Evolutionary conservation across 2,329 filamentous ascomycete species (phyloP).

Genomic region (Cucurbitaria berberidis): DNA sequence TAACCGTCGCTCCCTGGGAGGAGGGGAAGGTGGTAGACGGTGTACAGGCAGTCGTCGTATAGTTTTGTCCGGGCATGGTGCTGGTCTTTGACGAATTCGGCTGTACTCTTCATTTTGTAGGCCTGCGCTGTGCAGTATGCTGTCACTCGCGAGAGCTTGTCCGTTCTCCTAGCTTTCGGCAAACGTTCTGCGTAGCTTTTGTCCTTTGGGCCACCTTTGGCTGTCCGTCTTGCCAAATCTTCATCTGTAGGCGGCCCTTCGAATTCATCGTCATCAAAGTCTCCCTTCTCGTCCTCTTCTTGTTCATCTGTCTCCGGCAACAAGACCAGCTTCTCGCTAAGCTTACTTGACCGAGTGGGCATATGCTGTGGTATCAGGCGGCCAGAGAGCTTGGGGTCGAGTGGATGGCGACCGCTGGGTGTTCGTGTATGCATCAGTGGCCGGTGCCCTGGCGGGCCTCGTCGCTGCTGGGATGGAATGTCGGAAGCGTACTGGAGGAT

Average conservation of each 20-base stretch:
- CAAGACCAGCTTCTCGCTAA: conserved; percentile 95
- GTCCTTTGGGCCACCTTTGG: conserved; percentile 66
- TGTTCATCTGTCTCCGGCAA: conserved; percentile 77
- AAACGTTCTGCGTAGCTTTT: conserved; percentile 95
- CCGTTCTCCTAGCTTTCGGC: conserved; percentile 83
- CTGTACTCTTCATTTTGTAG: conserved; percentile 87
- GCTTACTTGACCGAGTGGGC: conserved; percentile 87
- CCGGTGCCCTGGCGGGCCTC: conserved; percentile 67
- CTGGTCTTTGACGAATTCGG: conserved; percentile 83
- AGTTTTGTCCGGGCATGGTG: conserved; percentile 93
- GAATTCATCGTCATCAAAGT: conserved; percentile 62
- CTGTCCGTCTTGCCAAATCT: conserved; percentile 68
- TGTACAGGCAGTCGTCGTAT: conserved; percentile 97
- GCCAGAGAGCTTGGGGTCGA: conserved; percentile 62
- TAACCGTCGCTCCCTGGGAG: conserved; percentile 87
- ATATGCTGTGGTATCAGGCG: conserved; percentile 66
- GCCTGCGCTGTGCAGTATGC: conserved; percentile 96
- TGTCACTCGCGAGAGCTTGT: conserved; percentile 87
- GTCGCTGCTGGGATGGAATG: conserved; percentile 91
- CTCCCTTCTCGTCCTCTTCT: conserved; percentile 61
- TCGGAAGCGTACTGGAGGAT: conserved; percentile 93
- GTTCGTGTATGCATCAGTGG: conserved; percentile 56
- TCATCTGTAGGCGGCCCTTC: conserved; percentile 70
- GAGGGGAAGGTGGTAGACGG: conserved; percentile 90
- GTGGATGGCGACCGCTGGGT: conserved; percentile 58